Percentiles rank a stretch among this genome's conserved stretches.
These are phyloP conservation scores for Hymenoscyphus albidus DNA, from an alignment of 2,329 filamentous ascomycete species.

Conservation along the genomic window DNA sequence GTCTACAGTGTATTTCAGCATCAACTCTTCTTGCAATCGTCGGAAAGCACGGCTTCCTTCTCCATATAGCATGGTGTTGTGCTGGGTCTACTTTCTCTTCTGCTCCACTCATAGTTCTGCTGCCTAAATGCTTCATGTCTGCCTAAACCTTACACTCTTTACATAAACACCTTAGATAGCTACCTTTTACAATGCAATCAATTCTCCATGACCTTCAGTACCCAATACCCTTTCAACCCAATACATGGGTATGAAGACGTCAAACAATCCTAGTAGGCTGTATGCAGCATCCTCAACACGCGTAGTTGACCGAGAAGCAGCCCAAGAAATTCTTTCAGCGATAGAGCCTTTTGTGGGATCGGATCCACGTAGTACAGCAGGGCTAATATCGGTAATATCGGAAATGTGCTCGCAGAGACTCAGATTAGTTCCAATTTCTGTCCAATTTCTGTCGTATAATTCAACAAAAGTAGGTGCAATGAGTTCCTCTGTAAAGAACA, in stretches of 20 bases:
- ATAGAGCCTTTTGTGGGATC: background rate
- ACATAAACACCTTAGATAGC: too few species aligned
- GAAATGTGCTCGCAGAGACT: background rate
- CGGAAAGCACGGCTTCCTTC: slow-evolving; percentile 2
- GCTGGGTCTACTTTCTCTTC: too few species aligned
- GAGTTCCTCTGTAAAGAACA: slow-evolving; percentile 11
- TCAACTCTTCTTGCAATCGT: slow-evolving; percentile 2
- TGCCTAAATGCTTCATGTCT: too few species aligned
- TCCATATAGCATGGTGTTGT: slow-evolving; percentile 9
- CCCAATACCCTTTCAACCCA: too few species aligned
- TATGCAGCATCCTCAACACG: slow-evolving; percentile 6
- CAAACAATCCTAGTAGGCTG: slow-evolving; percentile 3
- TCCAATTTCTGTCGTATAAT: slow-evolving; percentile 11
- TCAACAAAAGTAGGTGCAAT: slow-evolving; percentile 13
- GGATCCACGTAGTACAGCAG: background rate
- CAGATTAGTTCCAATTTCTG: slow-evolving; percentile 7
- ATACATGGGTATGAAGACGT: slow-evolving; percentile 7
- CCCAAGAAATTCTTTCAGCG: slow-evolving; percentile 3
- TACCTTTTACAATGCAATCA: too few species aligned
- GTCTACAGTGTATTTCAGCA: slow-evolving; percentile 5
- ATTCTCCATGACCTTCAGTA: too few species aligned
- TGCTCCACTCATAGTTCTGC: too few species aligned
- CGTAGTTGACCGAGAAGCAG: background rate
- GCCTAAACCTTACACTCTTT: too few species aligned
- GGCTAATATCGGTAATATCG: background rate